Base-by-base conservation (phyloP, 2,329 filamentous ascomycete species). In the Hypoxylon sp. region DNA sequence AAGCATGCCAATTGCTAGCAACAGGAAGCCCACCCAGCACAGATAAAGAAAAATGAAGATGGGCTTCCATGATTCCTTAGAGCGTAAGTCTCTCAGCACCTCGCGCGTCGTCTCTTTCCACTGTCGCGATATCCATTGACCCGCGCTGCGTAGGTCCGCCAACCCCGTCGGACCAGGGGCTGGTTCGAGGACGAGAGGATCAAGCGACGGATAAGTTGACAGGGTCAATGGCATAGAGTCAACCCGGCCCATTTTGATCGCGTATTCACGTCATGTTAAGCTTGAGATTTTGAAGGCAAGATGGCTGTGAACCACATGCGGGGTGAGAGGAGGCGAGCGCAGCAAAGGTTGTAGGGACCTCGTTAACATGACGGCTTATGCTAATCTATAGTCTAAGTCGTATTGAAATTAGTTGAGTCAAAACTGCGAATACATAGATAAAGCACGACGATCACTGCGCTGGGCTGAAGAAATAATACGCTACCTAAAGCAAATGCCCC, bases 81-180 rank as follows among this genome's bases (percentile, higher is more conserved):
- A 46, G 27, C 46, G 48, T 11, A 53, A 6, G 27, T 64, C 61
- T 22, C 11, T 25, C 1, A 20, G 25, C 6, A 35, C 37, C 17
- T 64, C 53, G 4, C 17, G 22, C 8, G 20, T 56, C 25, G 60
- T 51, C n/a, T 46, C 35, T 44, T 56, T 64, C 61, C 61, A 53
- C 35, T 59, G 27, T n/a, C n/a, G 35, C 20, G 48, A 59, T 27
- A 64, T 35, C 54, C 61, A 59, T 50, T 17, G 25, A n/a, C 61
- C 48, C 2, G 37, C 40, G 11, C 27, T 35, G 27, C 10, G 25
- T 7, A 58, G 2, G 3, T 2, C 11, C 8, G 25, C 46, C 27
- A 11, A 33, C 33, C 22, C 59, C 20, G 6, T 22, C 25, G 33
- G 54, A 31, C 13, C 13, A 25, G 51, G 40, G 13, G 25, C 22